phyloP scores from a whole-genome alignment of 2,329 filamentous ascomycete species.

The Ophiostoma pallidulum region DNA sequence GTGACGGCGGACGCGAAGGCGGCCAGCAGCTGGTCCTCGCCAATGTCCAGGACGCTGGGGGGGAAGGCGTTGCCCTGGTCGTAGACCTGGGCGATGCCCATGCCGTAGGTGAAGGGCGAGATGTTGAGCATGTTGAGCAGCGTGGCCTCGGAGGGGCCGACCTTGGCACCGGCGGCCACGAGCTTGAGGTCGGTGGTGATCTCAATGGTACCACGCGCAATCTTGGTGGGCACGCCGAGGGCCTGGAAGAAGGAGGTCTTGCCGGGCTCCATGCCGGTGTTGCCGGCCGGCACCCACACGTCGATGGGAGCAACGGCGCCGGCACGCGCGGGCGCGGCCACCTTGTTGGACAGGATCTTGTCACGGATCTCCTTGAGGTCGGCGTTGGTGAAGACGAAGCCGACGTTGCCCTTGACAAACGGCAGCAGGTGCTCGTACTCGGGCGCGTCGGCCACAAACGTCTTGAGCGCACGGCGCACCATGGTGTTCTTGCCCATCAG shows the following conservation, averaged over 20 bases:
- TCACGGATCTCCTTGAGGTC: conserved; percentile 89
- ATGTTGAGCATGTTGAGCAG: conserved; percentile 99
- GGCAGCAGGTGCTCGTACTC: conserved; percentile 98
- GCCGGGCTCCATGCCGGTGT: conserved; percentile 99
- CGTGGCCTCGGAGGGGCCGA: conserved; percentile 97
- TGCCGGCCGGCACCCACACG: conserved; percentile 92
- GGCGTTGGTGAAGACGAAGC: conserved; percentile 98
- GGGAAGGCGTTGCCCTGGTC: conserved; percentile 92
- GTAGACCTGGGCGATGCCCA: conserved; percentile 94
- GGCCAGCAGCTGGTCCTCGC: conserved; percentile 87
- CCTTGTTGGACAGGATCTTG: conserved; percentile 93
- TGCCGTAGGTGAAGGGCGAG: conserved; percentile 98
- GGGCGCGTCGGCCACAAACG: conserved; percentile 79
- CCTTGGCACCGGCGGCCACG: conserved; percentile 84
- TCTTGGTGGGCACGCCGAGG: conserved; percentile 99
- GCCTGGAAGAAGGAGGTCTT: conserved; percentile 99
- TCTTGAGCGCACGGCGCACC: conserved; percentile 97
- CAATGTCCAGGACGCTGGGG: conserved; percentile 78
- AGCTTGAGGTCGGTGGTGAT: conserved; percentile 97
- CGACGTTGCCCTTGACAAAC: conserved; percentile 93
- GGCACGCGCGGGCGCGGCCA: conserved; percentile 94
- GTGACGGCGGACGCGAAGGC: conserved; percentile 70
- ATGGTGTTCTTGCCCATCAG: conserved; percentile 99
- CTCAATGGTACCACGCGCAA: conserved; percentile 99
- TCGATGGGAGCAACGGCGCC: conserved; percentile 90